Percentiles rank a stretch among this genome's conserved stretches.
Evolutionary conservation across 768 basidiomycete species (phyloP).

Genomic region (Hygrophorus pudorinus): DNA sequence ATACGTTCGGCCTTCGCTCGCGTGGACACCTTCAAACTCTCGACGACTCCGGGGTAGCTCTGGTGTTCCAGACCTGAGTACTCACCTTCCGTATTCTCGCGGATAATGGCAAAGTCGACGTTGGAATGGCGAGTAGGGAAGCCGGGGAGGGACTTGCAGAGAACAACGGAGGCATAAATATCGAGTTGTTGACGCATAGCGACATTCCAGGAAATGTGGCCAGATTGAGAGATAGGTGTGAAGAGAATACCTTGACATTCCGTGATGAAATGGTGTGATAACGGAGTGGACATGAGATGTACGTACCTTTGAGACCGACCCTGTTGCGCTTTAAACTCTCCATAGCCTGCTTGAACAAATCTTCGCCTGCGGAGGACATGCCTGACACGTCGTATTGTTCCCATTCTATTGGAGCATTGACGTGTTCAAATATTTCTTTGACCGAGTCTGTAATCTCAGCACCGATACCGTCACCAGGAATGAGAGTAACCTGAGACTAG

Average conservation of each 20-base stretch:
- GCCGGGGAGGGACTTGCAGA: slow-evolving; percentile 96
- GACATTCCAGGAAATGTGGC: slow-evolving; percentile 99
- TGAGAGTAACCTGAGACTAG: slow-evolving; percentile 74
- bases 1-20: slow-evolving; percentile 94
- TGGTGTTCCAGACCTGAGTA: slow-evolving; percentile 98
- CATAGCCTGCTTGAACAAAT: slow-evolving; percentile 95
- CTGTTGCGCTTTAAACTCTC: slow-evolving; percentile 95
- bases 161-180: slow-evolving; percentile 96
- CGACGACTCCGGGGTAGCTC: slow-evolving; percentile 96
- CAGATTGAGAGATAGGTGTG: slow-evolving; percentile 92
- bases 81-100: slow-evolving; percentile 99
- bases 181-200: slow-evolving; percentile 99
- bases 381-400: slow-evolving; percentile 98
- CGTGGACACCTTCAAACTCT: slow-evolving; percentile 95
- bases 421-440: slow-evolving; percentile 96
- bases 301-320: slow-evolving; percentile 97
- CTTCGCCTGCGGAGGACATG: slow-evolving; percentile 88
- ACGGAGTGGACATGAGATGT: slow-evolving; percentile 4
- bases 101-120: slow-evolving; percentile 98
- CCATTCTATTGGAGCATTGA: slow-evolving; percentile 99
- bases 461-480: slow-evolving; percentile 97
- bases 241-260: slow-evolving; percentile 79
- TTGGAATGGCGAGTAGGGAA: slow-evolving; percentile 92
- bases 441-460: slow-evolving; percentile 96
- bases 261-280: slow-evolving; percentile 1